phyloP scores from a whole-genome alignment of 1,139 yeast genomes.

The Pichia norvegensis region DNA sequence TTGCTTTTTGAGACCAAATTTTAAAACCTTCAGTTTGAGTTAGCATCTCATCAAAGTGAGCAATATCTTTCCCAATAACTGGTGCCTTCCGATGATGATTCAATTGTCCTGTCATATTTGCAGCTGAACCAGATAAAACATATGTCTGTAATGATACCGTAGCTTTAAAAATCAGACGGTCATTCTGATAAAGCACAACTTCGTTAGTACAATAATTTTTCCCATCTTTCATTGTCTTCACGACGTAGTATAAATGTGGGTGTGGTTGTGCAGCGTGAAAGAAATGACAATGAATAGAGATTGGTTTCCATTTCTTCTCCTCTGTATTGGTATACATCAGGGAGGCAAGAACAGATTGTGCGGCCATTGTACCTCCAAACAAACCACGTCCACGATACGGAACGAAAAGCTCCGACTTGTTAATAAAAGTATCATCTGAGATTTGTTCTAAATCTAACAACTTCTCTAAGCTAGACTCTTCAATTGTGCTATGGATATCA shows the following conservation, averaged over 20 bases:
- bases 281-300: conserved; percentile 47
- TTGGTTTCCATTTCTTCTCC: conserved; percentile 37
- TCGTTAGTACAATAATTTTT: conserved; percentile 54
- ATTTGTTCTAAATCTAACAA: conserved; percentile 12
- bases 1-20: conserved; percentile 23
- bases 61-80: conserved; percentile 24
- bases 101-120: conserved; percentile 25
- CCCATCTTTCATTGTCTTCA: conserved; percentile 51
- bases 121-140: conserved; percentile 28
- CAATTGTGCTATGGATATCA: not conserved
- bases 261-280: conserved; percentile 42
- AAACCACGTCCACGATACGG: conserved; percentile 61
- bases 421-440: conserved; percentile 13
- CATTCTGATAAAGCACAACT: conserved; percentile 48
- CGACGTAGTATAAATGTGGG: conserved; percentile 49
- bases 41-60: conserved; percentile 28
- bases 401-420: conserved; percentile 30
- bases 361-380: conserved; percentile 73
- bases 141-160: conserved; percentile 42
- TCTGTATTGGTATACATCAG: conserved; percentile 34
- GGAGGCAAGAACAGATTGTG: conserved; percentile 65
- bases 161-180: conserved; percentile 43
- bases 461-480: conserved; percentile 9
- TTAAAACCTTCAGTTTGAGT: conserved; percentile 26
- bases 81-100: conserved; percentile 25